A percentile compares a stretch with the other conserved stretches of the same genome.
phyloP scores from a whole-genome alignment of 768 basidiomycete genomes.

The Sarcodon sp. region DNA sequence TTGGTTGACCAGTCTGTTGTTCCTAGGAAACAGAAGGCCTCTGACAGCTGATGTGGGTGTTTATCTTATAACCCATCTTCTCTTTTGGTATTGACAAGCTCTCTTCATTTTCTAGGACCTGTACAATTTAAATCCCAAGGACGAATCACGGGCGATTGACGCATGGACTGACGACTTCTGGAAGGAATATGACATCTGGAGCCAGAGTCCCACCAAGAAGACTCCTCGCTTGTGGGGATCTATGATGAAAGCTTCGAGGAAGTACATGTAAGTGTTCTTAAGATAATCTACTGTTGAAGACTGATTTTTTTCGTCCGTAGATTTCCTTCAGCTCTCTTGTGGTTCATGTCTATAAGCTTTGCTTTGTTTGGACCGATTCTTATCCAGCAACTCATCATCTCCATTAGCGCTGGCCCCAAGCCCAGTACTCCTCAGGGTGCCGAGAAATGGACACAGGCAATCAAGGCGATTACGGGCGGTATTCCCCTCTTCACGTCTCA shows the following conservation, averaged over 20 bases:
- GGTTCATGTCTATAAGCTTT: slow-evolving; percentile 14
- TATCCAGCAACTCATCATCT: slow-evolving; percentile 17
- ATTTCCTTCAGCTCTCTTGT: slow-evolving; percentile 15
- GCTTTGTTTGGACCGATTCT: slow-evolving; percentile 12
- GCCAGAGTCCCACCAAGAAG: neutral
- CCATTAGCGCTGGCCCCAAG: slow-evolving; percentile 8
- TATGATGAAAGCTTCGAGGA: neutral
- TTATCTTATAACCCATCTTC: neutral
- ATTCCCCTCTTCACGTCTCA: slow-evolving; percentile 15
- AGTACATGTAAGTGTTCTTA: neutral
- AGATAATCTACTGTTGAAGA: neutral
- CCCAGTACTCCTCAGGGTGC: slow-evolving; percentile 10
- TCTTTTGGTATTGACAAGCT: neutral
- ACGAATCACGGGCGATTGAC: neutral
- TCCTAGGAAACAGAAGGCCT: neutral
- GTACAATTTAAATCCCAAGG: neutral
- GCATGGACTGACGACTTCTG: neutral
- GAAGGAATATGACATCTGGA: neutral
- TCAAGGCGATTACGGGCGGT: slow-evolving; percentile 14
- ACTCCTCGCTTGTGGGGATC: neutral
- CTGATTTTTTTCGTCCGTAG: slow-evolving; percentile 4
- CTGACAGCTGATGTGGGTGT: neutral
- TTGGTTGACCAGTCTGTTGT: slow-evolving; percentile 1
- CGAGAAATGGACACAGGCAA: slow-evolving; percentile 9
- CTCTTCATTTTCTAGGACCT: neutral